A percentile compares a stretch with the other conserved stretches of the same genome.
Conservation (phyloP, 192 early-diverging fungal genomes). For the Entomortierella parvispora region DNA sequence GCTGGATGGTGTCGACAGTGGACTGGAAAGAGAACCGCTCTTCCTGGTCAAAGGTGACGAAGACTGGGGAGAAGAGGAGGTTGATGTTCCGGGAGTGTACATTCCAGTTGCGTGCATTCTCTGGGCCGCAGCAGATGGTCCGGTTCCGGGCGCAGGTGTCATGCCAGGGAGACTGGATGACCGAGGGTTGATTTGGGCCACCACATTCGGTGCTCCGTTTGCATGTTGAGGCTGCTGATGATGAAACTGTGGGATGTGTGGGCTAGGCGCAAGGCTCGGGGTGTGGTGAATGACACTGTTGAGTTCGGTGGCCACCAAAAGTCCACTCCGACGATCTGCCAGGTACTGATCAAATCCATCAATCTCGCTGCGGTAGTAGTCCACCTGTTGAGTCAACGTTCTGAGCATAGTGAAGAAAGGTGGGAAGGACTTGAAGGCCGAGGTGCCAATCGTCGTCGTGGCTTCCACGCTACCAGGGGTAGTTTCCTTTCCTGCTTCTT, state of each 20-base stretch:
- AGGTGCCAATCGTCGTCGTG: slow-evolving; percentile 30
- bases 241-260: slow-evolving; percentile 1
- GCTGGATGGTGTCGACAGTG: slow-evolving; percentile 47
- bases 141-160: too few relatives aligned
- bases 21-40: slow-evolving; percentile 32
- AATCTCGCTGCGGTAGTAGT: slow-evolving; percentile 67
- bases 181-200: too few relatives aligned
- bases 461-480: slow-evolving; percentile 36
- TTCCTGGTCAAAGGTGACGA: slow-evolving; percentile 23
- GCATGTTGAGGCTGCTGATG: slow-evolving; percentile 20
- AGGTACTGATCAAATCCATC: slow-evolving; percentile 68
- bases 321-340: slow-evolving; percentile 60
- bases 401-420: slow-evolving; percentile 74
- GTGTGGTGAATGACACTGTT: slow-evolving; percentile 50
- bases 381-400: slow-evolving; percentile 73
- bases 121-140: too few relatives aligned
- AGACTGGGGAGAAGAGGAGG: not conserved
- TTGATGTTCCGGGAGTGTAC: slow-evolving; percentile 4
- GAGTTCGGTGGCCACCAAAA: slow-evolving; percentile 64
- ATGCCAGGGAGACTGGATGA: too few relatives aligned
- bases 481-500: slow-evolving; percentile 48
- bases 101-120: slow-evolving; percentile 9
- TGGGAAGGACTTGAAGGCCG: slow-evolving; percentile 62
- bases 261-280: slow-evolving; percentile 17
- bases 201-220: not conserved